A percentile compares a stretch with the other conserved stretches of the same genome.
Conservation (phyloP, 495 filamentous ascomycete species). For the Aspergillus cristatus region DNA sequence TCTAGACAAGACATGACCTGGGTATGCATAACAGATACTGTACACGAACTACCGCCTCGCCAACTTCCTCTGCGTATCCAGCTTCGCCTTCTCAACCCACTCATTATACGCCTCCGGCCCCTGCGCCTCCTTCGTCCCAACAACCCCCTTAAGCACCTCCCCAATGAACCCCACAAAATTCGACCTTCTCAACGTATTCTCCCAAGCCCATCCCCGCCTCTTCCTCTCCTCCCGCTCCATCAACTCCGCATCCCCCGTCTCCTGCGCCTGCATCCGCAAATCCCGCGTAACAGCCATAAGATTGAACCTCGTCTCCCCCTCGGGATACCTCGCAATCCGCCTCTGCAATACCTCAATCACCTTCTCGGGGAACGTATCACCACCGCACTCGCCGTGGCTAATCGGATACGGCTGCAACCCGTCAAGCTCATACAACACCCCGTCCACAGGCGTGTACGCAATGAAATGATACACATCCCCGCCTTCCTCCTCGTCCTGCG, state of each 20-base stretch:
- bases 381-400: constrained; percentile 64
- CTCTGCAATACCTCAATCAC: constrained; percentile 81
- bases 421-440: constrained; percentile 85
- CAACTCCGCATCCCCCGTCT: constrained; percentile 74
- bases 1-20: no score
- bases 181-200: constrained; percentile 86
- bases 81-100: constrained; percentile 73
- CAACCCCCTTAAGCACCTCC: constrained; percentile 82
- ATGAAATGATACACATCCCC: constrained; percentile 95
- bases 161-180: constrained; percentile 96
- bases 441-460: constrained; percentile 77
- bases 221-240: constrained; percentile 76
- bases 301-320: constrained; percentile 88
- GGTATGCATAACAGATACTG: no score
- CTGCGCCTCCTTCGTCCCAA: constrained; percentile 54
- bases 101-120: constrained; percentile 53
- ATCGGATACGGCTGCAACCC: constrained; percentile 90
- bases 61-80: constrained; percentile 58
- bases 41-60: constrained; percentile 37
- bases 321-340: constrained; percentile 77
- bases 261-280: constrained; percentile 60
- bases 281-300: constrained; percentile 87
- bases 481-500: constrained; percentile 43
- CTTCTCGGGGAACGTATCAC: constrained; percentile 63
- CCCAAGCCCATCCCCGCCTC: constrained; percentile 81